A percentile compares a stretch with the other conserved stretches of the same genome.
phyloP scores from a whole-genome alignment of 1,284 basidiomycete species.

The Tilletia walkeri region DNA sequence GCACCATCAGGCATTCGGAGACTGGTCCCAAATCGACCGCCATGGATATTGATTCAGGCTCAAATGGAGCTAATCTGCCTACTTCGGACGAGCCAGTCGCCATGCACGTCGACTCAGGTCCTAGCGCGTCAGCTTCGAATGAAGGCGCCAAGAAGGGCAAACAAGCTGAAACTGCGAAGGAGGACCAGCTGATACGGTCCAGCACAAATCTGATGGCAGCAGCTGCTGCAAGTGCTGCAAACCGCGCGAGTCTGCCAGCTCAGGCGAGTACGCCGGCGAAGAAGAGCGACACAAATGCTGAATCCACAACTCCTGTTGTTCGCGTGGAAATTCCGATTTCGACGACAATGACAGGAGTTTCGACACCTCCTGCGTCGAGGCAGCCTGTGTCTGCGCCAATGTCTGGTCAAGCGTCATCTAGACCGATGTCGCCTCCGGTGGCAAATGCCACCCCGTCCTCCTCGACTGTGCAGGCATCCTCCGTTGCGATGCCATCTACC shows the following conservation, averaged over 20 bases:
- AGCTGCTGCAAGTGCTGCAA: neutral
- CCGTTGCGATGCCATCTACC: no score
- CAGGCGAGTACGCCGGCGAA: neutral
- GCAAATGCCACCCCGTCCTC: no score
- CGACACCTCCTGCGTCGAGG: neutral
- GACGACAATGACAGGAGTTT: neutral
- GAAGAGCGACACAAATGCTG: neutral
- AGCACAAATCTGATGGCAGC: constrained; percentile 4
- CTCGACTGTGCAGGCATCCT: no score
- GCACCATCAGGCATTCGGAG: neutral
- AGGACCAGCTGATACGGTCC: neutral
- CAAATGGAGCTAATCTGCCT: neutral
- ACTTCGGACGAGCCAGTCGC: neutral
- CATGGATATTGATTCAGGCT: neutral
- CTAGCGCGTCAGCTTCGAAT: neutral
- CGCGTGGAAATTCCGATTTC: neutral
- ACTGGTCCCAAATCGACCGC: neutral
- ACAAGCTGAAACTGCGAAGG: neutral
- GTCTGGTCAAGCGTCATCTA: neutral
- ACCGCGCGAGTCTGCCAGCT: neutral
- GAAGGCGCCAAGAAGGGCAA: neutral
- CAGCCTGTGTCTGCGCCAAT: neutral
- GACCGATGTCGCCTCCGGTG: neutral
- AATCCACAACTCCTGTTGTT: neutral
- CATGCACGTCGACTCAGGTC: neutral